Evolutionary conservation across 179 eudicot species (phyloP).

Genomic region (Silene vulgaris): DNA sequence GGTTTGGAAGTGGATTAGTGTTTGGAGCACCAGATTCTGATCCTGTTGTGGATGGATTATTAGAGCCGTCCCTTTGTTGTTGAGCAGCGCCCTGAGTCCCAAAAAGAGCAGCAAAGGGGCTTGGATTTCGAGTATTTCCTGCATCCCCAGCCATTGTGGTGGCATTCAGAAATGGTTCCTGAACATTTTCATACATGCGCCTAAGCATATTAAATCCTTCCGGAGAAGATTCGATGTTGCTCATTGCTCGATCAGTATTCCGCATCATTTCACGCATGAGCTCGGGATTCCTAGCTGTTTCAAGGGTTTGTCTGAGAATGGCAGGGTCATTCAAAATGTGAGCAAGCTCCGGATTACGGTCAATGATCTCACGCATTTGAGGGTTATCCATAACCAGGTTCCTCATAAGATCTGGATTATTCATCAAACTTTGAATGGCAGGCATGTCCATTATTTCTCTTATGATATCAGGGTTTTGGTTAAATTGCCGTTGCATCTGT

Average conservation of each 20-base stretch:
- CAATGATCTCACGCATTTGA: conserved; percentile 98
- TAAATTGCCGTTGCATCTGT: conserved; percentile 85
- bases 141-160: conserved; percentile 14
- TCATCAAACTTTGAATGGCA: conserved; percentile 83
- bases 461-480: conserved; percentile 96
- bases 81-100: conserved; percentile 60
- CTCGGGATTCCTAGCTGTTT: conserved; percentile 96
- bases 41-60: conserved; percentile 51
- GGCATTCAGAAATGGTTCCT: conserved; percentile 61
- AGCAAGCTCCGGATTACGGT: conserved; percentile 92
- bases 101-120: conserved; percentile 85
- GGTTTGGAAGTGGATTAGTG: conserved; percentile 85
- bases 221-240: conserved; percentile 96
- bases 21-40: conserved; percentile 69
- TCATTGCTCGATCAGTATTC: conserved; percentile 98
- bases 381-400: conserved; percentile 89
- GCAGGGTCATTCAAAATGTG: conserved; percentile 92
- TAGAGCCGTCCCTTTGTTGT: conserved; percentile 33
- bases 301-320: conserved; percentile 87
- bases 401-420: conserved; percentile 88
- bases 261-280: conserved; percentile 99
- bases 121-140: conserved; percentile 51
- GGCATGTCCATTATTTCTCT: conserved; percentile 95
- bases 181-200: conserved; percentile 98
- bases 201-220: conserved; percentile 98